Base-by-base conservation (phyloP, 495 filamentous ascomycete genomes). In the Xylona heveae region DNA sequence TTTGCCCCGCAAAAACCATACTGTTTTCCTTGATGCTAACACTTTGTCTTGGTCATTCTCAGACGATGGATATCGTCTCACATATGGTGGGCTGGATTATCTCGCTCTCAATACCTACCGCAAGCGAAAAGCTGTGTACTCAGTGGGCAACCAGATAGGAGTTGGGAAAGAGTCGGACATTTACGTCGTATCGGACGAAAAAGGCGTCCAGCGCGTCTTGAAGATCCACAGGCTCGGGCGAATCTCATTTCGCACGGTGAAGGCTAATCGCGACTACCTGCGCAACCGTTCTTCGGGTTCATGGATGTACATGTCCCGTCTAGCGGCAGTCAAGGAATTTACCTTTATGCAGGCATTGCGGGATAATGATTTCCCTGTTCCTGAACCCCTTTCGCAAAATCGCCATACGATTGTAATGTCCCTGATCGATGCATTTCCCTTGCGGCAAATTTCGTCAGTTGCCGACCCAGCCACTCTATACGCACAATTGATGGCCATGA, bases 131-230 rank as follows among this genome's bases (percentile, higher is more conserved):
- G 62, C 58, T 41, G 65, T 94, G 26, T 94, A 91, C 64, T 83
- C 74, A 36, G 79, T 93, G 16, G 88, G 88, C 30, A 85, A 76
- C 55, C 84, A 91, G 46, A 77, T 99, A 41, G 88, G 90, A 33
- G 80, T 94, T 5, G 88, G 88, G 42, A 99, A 99, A 56, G 88
- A 99, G 56, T 80, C 71, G 42, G 88, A 99, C 52, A 95, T 99
- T 48, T 74, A 81, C 52, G 73, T 93, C 22, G 83, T 91, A 27
- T 81, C 88, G 26, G 65, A 76, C 44, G 42, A 46, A 19, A 36
- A 38, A 12, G 59, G 60, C 36, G 39, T 43, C 8, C 78, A 85
- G 44, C 63, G 57, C 15, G 72, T 93, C 24, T 63, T 94, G 38
- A 94, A 94, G 57, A 85, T 93, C 51, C 80, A 94, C 56, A 74